Evolutionary conservation across 2,329 filamentous ascomycete genomes (phyloP), one percentile per base, ranked within the genome.

Genomic region (Clarireedia homoeocarpa): DNA sequence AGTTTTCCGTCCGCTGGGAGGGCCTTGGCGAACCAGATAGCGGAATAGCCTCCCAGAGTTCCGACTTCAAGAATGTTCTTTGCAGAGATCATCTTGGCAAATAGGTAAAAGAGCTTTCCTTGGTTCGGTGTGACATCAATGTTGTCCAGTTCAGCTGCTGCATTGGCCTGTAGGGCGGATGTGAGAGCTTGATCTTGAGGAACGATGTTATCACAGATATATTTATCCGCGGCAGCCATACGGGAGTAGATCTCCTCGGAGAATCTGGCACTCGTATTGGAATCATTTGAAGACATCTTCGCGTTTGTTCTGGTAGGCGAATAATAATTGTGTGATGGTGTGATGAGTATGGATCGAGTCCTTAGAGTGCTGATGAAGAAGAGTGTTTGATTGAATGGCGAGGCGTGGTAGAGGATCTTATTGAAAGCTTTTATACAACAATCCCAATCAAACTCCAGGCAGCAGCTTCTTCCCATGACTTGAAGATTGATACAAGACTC

Each of bases 31-130:
- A 62, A 53, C 39, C 56, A 58, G 40, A 61, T 59, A 2, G 60
- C 34, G 20, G 53, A 59, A 38, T 61, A 63, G 4, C 62, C 62
- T 1, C 63, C 56, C n/a, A 61, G 58, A 5, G 61, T 61, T 6
- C 62, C 62, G 9, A 65, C 54, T 51, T 64, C 62, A 10, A 63
- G 59, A 20, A 63, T 58, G 38, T 46, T 42, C 34, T 57, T 58
- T 1, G 48, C 47, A 26, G 47, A 46, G 26, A 34, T 49, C 46
- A 59, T 48, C 30, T 57, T 55, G 7, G 58, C 56, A 15, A 59
- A 50, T n/a, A 59, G 55, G 27, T 56, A 47, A 45, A 61, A 57
- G 3, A 59, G 26, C 48, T 59, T 61, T 30, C 59, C 57, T 55
- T 59, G 55, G 34, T 56, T 57, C 14, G 59, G 57, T 6, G 59